These are phyloP conservation scores for Pseudogymnoascus sp. DNA, from an alignment of 2,329 filamentous ascomycete species.

Conservation along the genomic window DNA sequence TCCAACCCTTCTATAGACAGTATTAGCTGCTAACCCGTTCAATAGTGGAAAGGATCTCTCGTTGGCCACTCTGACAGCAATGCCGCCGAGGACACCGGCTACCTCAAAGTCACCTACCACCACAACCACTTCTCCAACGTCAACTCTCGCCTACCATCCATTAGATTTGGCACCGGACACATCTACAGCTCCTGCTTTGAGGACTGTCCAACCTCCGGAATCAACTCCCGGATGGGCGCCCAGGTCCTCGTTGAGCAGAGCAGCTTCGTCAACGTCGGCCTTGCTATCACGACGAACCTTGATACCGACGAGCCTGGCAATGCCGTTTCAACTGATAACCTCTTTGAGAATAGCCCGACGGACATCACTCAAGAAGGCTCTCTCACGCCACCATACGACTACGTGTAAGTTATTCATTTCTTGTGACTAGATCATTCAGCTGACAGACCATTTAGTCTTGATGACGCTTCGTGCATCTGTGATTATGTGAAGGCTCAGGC, in stretches of 20 bases:
- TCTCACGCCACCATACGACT: conserved; percentile 16
- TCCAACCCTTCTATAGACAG: background rate
- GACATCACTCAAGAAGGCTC: conserved; percentile 15
- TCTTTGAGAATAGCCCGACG: conserved; percentile 14
- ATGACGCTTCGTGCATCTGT: background rate
- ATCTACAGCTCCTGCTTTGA: conserved; percentile 45
- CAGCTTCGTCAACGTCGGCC: background rate
- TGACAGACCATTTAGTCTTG: background rate
- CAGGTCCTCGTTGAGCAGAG: conserved; percentile 43
- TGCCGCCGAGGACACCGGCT: conserved; percentile 47
- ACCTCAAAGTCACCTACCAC: conserved; percentile 55
- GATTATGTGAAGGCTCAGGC: background rate
- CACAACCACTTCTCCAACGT: conserved; percentile 59
- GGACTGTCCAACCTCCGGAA: conserved; percentile 37
- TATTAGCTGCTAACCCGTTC: background rate
- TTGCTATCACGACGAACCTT: conserved; percentile 1
- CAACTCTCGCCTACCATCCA: conserved; percentile 52
- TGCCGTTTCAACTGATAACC: background rate
- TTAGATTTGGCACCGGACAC: conserved; percentile 60
- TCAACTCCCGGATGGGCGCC: conserved; percentile 50
- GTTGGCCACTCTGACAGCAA: conserved; percentile 54
- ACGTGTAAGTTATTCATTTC: conserved; percentile 8
- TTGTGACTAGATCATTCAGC: background rate
- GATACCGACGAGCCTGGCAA: conserved; percentile 1
- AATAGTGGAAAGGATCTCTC: conserved; percentile 45